Conservation (phyloP, 805 yeast genomes). For the Nakazawaea pomicola region DNA sequence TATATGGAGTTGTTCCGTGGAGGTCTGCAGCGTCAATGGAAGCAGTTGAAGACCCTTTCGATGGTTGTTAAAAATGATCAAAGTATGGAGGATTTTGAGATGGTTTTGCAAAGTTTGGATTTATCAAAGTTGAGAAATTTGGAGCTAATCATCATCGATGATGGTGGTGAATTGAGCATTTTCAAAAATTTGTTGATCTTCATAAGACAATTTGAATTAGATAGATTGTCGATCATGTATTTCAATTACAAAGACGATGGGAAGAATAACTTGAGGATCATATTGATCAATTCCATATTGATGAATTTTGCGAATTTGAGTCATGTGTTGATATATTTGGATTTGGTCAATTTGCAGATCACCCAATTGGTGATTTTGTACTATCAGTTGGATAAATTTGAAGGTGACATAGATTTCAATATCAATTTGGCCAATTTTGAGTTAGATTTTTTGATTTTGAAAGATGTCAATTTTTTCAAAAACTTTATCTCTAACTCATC, state of each 20-base stretch:
- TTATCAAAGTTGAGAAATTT: not conserved
- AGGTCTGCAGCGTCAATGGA: too few relatives aligned
- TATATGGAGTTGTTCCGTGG: slow-evolving; percentile 1
- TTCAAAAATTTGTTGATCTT: slow-evolving; percentile 4
- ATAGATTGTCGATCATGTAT: slow-evolving; percentile 1
- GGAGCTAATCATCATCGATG: slow-evolving; percentile 10
- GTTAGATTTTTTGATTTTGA: slow-evolving; percentile 7
- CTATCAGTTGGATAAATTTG: slow-evolving; percentile 3
- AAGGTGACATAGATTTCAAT: slow-evolving; percentile 4
- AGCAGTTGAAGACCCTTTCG: slow-evolving; percentile 1
- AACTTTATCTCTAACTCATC: slow-evolving; percentile 10
- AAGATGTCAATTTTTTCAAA: slow-evolving; percentile 10
- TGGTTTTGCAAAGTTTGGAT: not conserved
- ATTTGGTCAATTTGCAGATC: slow-evolving; percentile 3
- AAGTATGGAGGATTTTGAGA: not conserved
- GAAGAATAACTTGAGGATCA: slow-evolving; percentile 10
- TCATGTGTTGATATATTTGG: slow-evolving; percentile 4
- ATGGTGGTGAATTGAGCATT: slow-evolving; percentile 7
- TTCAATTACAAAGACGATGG: slow-evolving; percentile 1
- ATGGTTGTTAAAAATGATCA: slow-evolving; percentile 9
- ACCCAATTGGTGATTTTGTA: slow-evolving; percentile 4
- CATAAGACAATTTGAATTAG: slow-evolving; percentile 1
- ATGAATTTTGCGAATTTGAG: slow-evolving; percentile 2
- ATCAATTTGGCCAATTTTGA: slow-evolving; percentile 4
- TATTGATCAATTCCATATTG: slow-evolving; percentile 8